phyloP scores from a whole-genome alignment of 495 filamentous ascomycete species.

The Neurospora intermedia region DNA sequence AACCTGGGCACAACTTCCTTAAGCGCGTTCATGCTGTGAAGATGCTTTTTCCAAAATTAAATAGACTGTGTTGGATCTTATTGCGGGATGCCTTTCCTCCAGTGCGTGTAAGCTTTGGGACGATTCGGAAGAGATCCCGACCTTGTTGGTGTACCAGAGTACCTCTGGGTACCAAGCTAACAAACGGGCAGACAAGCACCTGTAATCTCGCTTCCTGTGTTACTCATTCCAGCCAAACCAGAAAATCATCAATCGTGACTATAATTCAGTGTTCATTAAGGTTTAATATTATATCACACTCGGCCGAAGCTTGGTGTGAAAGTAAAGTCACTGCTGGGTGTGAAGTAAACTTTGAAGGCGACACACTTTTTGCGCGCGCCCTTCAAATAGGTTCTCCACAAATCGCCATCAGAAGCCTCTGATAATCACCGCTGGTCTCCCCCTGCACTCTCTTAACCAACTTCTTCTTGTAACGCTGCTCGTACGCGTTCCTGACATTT shows the following conservation, averaged over 20 bases:
- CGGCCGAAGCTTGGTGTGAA: background rate
- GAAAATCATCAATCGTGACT: background rate
- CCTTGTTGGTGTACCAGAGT: no score
- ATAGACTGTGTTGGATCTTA: no score
- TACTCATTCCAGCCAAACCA: background rate
- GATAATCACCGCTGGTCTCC: constrained; percentile 83
- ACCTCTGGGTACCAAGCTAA: no score
- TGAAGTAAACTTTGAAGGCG: background rate
- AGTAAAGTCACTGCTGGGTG: background rate
- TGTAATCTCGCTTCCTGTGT: background rate
- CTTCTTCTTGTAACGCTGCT: constrained; percentile 48
- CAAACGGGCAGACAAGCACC: no score
- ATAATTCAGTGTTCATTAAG: background rate
- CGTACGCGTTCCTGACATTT: constrained; percentile 64
- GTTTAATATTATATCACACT: background rate
- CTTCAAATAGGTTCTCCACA: background rate
- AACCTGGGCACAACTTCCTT: no score
- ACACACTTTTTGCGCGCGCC: background rate
- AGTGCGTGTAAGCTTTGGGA: no score
- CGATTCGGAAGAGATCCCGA: no score
- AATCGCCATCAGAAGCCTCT: constrained; percentile 50
- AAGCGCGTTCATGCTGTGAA: no score
- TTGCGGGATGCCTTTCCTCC: no score
- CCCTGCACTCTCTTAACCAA: constrained; percentile 56
- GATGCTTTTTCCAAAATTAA: no score